A percentile compares a stretch with the other conserved stretches of the same genome.
These are phyloP conservation scores for Phallus indusiatus DNA, from an alignment of 768 basidiomycete species.

Conservation along the genomic window DNA sequence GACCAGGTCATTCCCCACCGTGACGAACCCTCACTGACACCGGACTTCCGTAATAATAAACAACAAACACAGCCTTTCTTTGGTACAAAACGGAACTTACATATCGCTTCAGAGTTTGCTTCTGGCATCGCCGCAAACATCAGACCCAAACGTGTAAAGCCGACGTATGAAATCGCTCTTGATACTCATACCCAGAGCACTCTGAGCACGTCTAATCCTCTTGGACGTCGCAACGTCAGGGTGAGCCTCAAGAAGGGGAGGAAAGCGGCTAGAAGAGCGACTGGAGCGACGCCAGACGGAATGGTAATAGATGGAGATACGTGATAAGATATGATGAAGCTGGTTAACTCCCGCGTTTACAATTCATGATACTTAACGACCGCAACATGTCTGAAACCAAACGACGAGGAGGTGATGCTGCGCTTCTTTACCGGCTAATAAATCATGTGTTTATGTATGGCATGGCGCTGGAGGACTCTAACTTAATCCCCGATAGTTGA, in stretches of 20 bases:
- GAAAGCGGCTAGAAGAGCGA: slow-evolving; percentile 34
- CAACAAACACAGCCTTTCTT: slow-evolving; percentile 1
- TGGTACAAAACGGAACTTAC: slow-evolving; percentile 4
- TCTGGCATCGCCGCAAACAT: slow-evolving; percentile 35
- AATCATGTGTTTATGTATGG: too few species aligned
- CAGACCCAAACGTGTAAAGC: slow-evolving; percentile 38
- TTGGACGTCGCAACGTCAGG: slow-evolving; percentile 52
- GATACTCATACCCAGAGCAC: slow-evolving; percentile 34
- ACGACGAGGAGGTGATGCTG: too few species aligned
- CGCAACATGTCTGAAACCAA: too few species aligned
- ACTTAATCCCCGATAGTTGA: too few species aligned
- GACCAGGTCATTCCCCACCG: slow-evolving; percentile 18
- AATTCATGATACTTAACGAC: neutral
- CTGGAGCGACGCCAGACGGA: slow-evolving; percentile 6
- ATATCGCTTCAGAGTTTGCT: slow-evolving; percentile 16
- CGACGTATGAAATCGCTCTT: slow-evolving; percentile 41
- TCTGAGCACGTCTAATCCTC: slow-evolving; percentile 48
- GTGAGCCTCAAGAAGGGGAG: slow-evolving; percentile 53
- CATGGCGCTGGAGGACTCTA: too few species aligned
- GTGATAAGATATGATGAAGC: neutral
- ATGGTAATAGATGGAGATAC: slow-evolving; percentile 27
- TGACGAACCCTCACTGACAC: too few species aligned
- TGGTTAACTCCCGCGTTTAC: slow-evolving; percentile 10
- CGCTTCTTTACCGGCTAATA: too few species aligned
- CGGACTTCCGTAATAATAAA: neutral